Base-by-base conservation (phyloP, 1,284 basidiomycete species). In the Xerocomus nothofagi region DNA sequence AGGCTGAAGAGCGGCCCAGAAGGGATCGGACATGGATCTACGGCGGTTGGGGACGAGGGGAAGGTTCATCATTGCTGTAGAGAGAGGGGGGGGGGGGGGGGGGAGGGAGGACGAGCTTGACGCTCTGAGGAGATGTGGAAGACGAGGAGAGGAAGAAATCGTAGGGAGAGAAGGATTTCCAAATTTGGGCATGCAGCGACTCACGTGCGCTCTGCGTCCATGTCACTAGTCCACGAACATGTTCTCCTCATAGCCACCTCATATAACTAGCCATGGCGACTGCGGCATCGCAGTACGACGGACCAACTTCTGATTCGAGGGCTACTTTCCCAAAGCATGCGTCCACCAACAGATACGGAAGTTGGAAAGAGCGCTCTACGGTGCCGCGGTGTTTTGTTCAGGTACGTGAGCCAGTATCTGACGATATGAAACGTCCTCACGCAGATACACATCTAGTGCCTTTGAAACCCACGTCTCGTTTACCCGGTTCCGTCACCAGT, bases 1-100 rank as follows among this genome's bases (percentile, higher is more conserved):
- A 3, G 88, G 88, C 12, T 74, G 76, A 38, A 91, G 75, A 26
- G 77, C 79, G 47, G 72, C 78, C 44, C 80, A 70, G 58, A 91
- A 77, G 38, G 88, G 88, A 71, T 91, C 88, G 26, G 84, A 84
- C 50, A 73, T 65, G 37, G 76, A 76, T 54, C 79, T 71, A 39
- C 75, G 71, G 33, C 73, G 71, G 60, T 70, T 70, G 17, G 66
- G 65, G 40, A 69, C 66, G 34, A 70, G 65, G 15, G 66, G 62
- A 9, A 40, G 23, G 47, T 51, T 53, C 63, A 66, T 65, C 55
- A 33, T 47, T 42, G 39, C 31, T 43, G 43, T 38, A 18, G 42
- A 50, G 3, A 39, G 38, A 32, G 42, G 40, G 3, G 40, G 39
- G 29, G 33, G 17, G 31, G 27, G 14, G 42, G 47, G 32, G 40